A percentile compares a stretch with the other conserved stretches of the same genome.
Evolutionary conservation across 176 grass and related monocot genomes (phyloP).

Genomic region (Metroxylon sagu): DNA sequence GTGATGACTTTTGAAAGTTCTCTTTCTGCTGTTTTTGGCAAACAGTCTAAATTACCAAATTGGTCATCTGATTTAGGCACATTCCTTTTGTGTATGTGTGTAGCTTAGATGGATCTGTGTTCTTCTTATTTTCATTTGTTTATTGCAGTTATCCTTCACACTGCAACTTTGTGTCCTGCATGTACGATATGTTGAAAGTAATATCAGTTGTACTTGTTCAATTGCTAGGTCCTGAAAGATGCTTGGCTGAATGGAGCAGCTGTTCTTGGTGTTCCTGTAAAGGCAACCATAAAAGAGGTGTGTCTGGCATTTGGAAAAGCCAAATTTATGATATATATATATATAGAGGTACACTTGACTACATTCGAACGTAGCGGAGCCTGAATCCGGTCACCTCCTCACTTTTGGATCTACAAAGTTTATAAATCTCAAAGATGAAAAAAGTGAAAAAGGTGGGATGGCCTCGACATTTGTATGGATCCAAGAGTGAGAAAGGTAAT

Average conservation of each 20-base stretch:
- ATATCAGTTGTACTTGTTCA: constrained; percentile 15
- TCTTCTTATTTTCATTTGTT: background rate
- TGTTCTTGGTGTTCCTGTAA: constrained; percentile 94
- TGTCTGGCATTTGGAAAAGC: background rate
- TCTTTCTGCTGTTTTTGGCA: too few species aligned
- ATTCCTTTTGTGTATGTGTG: constrained; percentile 1
- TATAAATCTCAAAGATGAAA: too few species aligned
- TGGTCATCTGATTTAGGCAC: background rate
- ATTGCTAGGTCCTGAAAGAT: constrained; percentile 77
- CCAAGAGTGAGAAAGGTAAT: too few species aligned
- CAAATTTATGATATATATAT: too few species aligned
- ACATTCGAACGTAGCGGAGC: too few species aligned
- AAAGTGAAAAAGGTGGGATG: too few species aligned
- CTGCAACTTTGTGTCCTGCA: background rate
- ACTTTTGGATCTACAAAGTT: too few species aligned
- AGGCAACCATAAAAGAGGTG: constrained; percentile 97
- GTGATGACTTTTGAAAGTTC: too few species aligned
- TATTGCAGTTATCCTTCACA: constrained; percentile 10
- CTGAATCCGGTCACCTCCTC: too few species aligned
- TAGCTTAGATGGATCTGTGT: constrained; percentile 1
- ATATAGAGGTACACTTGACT: too few species aligned
- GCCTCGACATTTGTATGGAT: too few species aligned
- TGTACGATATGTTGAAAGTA: background rate
- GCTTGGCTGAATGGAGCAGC: constrained; percentile 79
- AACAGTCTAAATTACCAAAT: too few species aligned